A percentile compares a stretch with the other conserved stretches of the same genome.
Evolutionary conservation across 139 green algal genomes (phyloP).

Genomic region (Coelastrella sp.): DNA sequence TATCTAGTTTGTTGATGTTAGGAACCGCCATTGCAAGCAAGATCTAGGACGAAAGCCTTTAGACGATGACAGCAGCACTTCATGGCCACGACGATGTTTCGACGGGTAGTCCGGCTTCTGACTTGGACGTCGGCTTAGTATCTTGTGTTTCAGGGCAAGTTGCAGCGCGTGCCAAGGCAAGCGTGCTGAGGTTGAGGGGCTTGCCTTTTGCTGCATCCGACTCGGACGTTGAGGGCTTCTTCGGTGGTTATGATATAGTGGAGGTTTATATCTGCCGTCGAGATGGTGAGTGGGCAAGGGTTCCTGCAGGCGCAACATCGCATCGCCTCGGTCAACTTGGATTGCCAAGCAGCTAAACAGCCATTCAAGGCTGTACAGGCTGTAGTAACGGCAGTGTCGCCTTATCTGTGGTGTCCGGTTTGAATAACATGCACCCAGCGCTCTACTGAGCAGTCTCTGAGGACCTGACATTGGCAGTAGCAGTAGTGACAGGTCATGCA

Average conservation of each 20-base stretch:
- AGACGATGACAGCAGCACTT: too few relatives aligned
- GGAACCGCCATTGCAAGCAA: too few relatives aligned
- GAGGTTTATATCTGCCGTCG: constrained; percentile 29
- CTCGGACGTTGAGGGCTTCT: neutral
- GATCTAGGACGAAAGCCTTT: too few relatives aligned
- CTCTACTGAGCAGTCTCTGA: too few relatives aligned
- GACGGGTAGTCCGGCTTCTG: too few relatives aligned
- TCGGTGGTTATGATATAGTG: neutral
- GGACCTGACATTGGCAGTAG: too few relatives aligned
- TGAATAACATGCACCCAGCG: too few relatives aligned
- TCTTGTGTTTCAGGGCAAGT: neutral
- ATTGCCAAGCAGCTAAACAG: neutral
- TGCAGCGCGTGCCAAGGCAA: neutral
- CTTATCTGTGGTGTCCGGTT: too few relatives aligned
- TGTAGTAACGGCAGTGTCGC: neutral
- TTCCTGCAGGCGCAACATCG: neutral
- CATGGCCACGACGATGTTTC: too few relatives aligned
- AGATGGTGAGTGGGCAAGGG: constrained; percentile 11
- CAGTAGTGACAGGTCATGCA: too few relatives aligned
- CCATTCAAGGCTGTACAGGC: neutral
- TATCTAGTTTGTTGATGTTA: too few relatives aligned
- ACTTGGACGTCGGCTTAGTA: too few relatives aligned
- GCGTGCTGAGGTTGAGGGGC: neutral
- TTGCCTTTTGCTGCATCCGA: constrained; percentile 3
- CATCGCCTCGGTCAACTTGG: neutral